Evolutionary conservation across 1,284 basidiomycete genomes (phyloP), one percentile per base, ranked within the genome.

Genomic region (Cryptococcus sp.): DNA sequence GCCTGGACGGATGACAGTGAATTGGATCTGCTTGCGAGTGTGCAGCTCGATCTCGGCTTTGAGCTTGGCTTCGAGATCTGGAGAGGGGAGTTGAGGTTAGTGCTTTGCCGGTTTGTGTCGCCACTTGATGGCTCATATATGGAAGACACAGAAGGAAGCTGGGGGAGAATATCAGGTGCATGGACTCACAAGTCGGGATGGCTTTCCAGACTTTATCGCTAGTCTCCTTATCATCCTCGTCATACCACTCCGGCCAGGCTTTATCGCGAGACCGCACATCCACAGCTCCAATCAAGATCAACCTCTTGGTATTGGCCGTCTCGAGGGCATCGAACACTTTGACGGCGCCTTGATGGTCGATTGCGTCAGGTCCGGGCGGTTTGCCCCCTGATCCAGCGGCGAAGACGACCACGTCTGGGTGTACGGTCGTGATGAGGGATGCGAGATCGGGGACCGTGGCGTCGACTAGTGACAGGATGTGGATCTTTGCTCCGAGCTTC

Each of bases 301-400:
- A 54, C 7, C 73, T 60, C 25, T 76, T 65, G 1, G 81, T 80
- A 39, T 80, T 69, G 0, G 85, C 79, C 2, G 65, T 74, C 68
- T 88, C 86, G 59, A 89, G 81, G 0, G 87, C 88, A 66, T 89
- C 87, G 68, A 86, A 89, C 0, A 87, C 84, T 74, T 88, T 89
- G 55, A 89, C 67, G 0, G 88, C 87, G 3, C 87, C 88, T 52
- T 86, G 83, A 67, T 86, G 85, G 72, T 90, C 89, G 11, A 90
- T 88, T 23, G 81, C 81, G 64, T 83, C 83, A 1, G 86, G 88
- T 38, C 88, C 77, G 59, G 87, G 86, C 11, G 81, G 75, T 67
- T 87, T 86, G 0, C 86, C 87, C 0, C 87, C 88, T 0, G 88
- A 86, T 1, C 88, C 88, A 0, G 87, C 87, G 20, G 83, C 78